phyloP scores from a whole-genome alignment of 2,329 filamentous ascomycete genomes.

The Huntiella omanensis region DNA sequence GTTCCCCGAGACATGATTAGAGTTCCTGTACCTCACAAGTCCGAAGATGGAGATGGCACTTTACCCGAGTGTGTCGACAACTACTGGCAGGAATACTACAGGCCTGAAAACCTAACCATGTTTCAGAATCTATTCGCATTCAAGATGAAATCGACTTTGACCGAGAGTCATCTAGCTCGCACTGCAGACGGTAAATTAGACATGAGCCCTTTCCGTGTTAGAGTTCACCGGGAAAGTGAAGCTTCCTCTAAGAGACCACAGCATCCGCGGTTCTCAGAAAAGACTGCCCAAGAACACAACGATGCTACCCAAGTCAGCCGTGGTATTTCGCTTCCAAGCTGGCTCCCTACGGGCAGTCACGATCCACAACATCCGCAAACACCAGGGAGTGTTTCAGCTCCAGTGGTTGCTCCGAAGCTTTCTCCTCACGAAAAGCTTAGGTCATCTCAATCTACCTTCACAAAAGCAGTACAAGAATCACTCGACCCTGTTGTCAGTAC shows the following conservation, averaged over 20 bases:
- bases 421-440: conserved; percentile 46
- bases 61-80: conserved; percentile 50
- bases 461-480: conserved; percentile 67
- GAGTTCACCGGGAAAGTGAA: conserved; percentile 42
- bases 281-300: conserved; percentile 43
- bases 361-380: conserved; percentile 14
- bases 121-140: conserved; percentile 85
- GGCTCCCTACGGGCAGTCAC: conserved; percentile 22
- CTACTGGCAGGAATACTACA: conserved; percentile 96
- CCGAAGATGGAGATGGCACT: background rate
- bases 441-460: conserved; percentile 73
- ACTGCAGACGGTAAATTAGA: conserved; percentile 63
- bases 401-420: background rate
- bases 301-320: conserved; percentile 21
- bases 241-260: conserved; percentile 21
- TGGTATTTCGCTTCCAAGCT: conserved; percentile 39
- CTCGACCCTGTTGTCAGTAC: conserved; percentile 65
- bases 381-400: background rate
- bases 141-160: conserved; percentile 76
- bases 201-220: conserved; percentile 71
- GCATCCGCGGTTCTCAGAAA: conserved; percentile 31
- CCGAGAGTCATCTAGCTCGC: conserved; percentile 31
- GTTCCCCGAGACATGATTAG: conserved; percentile 25
- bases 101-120: conserved; percentile 69
- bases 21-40: background rate